Base-by-base conservation (phyloP, 106 monocot genomes). In the Dioscorea alata region DNA sequence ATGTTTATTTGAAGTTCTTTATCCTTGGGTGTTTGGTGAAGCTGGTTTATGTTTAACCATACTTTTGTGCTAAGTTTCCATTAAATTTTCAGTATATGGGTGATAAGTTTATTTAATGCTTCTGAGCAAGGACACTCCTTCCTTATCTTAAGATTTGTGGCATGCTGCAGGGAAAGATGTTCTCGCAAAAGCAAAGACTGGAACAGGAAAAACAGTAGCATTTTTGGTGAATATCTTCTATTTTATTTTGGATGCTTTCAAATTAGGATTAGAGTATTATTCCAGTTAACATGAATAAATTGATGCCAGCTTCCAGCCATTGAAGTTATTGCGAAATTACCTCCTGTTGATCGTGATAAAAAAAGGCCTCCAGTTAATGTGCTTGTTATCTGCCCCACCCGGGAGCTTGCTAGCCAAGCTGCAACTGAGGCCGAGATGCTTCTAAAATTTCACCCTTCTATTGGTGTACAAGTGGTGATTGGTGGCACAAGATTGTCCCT, bases 331-430 rank as follows among this genome's bases (percentile, higher is more conserved):
- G 33, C 68, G 20, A 90, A 92, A 69, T 81, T 83, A 49, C 81
- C 90, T 57, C 73, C 85, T 17, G 77, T 85, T 60, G 85, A 87
- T 60, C 87, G 90, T 71, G 97, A 97, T 68, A 67, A 87, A 63
- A 92, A 71, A 71, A 80, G 76, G 28, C 85, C 85, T 60, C 89
- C 97, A 35, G 85, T 97, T 59, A 75, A 85, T 76, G 89, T 97
- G 65, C 85, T 97, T 63, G 89, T 97, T 61, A 70, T 97, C 50
- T 97, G 97, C 56, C 97, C 97, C 49, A 97, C 97, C 51, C 75
- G 97, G 69, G 97, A 97, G 73, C 83, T 99, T 76, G 99, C 99
- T 67, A 87, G 80, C 81, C 99, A 99, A 80, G 99, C 93, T 60
- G 90, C 89, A 22, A 73, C 71, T 23, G 99, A 90, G 71, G 92